These are phyloP conservation scores for Phytopythium mirpurense DNA, from an alignment of 352 stramenopile species.

Conservation along the genomic window DNA sequence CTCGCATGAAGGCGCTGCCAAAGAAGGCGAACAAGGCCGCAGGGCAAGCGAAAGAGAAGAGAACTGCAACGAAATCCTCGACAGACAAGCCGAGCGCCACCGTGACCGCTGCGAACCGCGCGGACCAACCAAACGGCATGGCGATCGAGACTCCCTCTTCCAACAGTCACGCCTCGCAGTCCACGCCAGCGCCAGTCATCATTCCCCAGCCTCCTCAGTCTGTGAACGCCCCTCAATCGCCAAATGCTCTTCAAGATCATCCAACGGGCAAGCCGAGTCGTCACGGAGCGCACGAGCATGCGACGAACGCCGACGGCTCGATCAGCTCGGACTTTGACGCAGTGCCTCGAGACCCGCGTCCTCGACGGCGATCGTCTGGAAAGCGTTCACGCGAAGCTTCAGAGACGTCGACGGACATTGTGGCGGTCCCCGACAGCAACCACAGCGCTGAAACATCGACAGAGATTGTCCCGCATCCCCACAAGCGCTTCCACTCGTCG, in stretches of 20 bases:
- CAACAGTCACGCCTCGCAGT: too few relatives aligned
- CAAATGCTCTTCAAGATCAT: neutral
- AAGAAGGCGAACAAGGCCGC: neutral
- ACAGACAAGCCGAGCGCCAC: neutral
- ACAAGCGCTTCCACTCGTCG: slow-evolving; percentile 36
- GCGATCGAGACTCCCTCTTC: neutral
- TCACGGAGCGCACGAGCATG: neutral
- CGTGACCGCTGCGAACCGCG: neutral
- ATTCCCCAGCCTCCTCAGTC: neutral
- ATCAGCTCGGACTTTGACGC: slow-evolving; percentile 29
- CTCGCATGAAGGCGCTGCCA: neutral
- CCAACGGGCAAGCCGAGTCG: neutral
- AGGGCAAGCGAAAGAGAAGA: neutral
- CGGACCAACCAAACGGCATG: neutral
- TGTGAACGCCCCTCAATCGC: neutral
- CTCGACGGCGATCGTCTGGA: neutral
- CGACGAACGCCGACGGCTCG: slow-evolving; percentile 17
- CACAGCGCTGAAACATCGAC: neutral
- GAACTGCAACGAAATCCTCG: neutral
- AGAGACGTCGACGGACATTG: slow-evolving; percentile 22
- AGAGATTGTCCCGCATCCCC: slow-evolving; percentile 41
- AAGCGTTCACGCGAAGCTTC: slow-evolving; percentile 34
- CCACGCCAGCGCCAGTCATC: neutral
- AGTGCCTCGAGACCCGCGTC: neutral
- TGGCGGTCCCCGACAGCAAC: slow-evolving; percentile 30